A percentile compares a stretch with the other conserved stretches of the same genome.
phyloP scores from a whole-genome alignment of 805 yeast species.

The Pichia nanzhaoensis region DNA sequence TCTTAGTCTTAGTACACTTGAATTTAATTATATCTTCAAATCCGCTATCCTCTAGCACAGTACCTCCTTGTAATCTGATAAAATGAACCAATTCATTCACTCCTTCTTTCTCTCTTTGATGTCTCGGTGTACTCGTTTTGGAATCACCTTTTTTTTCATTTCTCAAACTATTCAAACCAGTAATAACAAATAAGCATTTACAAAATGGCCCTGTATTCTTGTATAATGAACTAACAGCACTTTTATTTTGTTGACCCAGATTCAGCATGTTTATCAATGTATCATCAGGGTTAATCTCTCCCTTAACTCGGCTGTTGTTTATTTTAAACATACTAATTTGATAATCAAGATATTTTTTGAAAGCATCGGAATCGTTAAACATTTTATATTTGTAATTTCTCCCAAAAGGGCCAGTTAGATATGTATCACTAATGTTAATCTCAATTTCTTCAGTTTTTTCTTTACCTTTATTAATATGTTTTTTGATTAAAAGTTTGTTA shows the following conservation, averaged over 20 bases:
- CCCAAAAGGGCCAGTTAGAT: constrained; percentile 4
- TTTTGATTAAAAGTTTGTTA: constrained; percentile 7
- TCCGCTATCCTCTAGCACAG: constrained; percentile 9
- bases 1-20: not conserved
- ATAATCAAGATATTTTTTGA: constrained; percentile 12
- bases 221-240: not conserved
- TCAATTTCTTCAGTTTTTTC: constrained; percentile 7
- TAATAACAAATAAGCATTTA: constrained; percentile 13
- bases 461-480: not conserved
- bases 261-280: not conserved
- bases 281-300: not conserved
- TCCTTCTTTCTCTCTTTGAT: constrained; percentile 6
- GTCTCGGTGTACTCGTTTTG: constrained; percentile 7
- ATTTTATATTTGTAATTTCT: constrained; percentile 11
- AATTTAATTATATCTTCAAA: constrained; percentile 11
- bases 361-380: constrained; percentile 14
- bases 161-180: constrained; percentile 7
- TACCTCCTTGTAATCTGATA: constrained; percentile 10
- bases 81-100: constrained; percentile 1
- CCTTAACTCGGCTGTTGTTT: not conserved
- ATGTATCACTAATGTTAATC: constrained; percentile 9
- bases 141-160: constrained; percentile 5
- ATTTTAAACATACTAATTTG: constrained; percentile 2
- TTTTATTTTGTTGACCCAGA: not conserved
- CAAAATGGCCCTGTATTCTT: constrained; percentile 6